Base-by-base conservation (phyloP, 2,329 filamentous ascomycete genomes). In the Clathrospora elynae region DNA sequence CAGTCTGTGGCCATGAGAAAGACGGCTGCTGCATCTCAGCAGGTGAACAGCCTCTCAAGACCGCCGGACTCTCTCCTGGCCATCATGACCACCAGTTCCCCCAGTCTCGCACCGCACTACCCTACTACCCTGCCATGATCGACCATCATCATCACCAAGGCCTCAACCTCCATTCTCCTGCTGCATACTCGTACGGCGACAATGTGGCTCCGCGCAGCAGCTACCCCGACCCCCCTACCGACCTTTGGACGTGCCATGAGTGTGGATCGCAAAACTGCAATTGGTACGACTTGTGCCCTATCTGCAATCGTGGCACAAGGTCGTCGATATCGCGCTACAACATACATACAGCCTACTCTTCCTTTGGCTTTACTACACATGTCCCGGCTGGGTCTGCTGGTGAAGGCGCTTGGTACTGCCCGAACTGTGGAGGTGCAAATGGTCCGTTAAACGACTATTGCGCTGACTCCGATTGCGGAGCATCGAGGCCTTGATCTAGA, bases 231-330 rank as follows among this genome's bases (percentile, higher is more conserved):
- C 13, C 13, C 7, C 31, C 38, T 8, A 7, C 24, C 5, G 50
- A 57, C 17, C 36, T 46, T 11, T 57, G 53, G 53, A 23, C 31
- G 4, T 57, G 53, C 33, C 16, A 30, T 9, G 24, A 44, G 9
- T 57, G 53, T 32, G 51, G 41, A 6, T 16, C 35, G 4, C 23
- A 37, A 10, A 50, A 55, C 11, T 5, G 10, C 4, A 17, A 17
- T 7, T 49, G 42, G 44, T 30, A 35, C 9, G 39, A 49, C 7
- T 6, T 30, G 2, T 51, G 48, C 19, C 51, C 48, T 2, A 20
- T 47, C 16, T 49, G 41, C 33, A 20, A 33, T 6, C 12, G 17
- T 3, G 46, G 42, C 2, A 28, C 29, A n/a, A 42, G 24, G 20
- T 13, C 38, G 14, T 33, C 13, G 3, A 7, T 30, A 13, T 16